phyloP scores from a whole-genome alignment of 495 filamentous ascomycete species.

The Penicillium turbatum region DNA sequence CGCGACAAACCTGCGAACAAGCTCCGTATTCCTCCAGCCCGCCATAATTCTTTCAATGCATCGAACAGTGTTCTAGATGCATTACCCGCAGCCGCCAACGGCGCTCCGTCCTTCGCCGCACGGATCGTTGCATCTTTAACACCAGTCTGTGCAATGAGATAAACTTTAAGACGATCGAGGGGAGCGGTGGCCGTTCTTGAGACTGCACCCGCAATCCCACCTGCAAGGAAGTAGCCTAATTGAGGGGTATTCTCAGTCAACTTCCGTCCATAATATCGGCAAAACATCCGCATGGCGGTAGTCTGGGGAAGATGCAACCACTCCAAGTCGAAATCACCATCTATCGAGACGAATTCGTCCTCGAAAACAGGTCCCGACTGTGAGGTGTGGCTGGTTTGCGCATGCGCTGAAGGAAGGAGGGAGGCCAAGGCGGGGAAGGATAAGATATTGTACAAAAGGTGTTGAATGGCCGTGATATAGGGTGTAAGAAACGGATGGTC shows the following conservation, averaged over 20 bases:
- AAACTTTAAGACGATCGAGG: constrained; percentile 94
- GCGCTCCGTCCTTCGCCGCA: constrained; percentile 68
- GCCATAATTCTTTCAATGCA: constrained; percentile 74
- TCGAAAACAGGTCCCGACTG: constrained; percentile 25
- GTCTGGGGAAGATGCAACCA: constrained; percentile 43
- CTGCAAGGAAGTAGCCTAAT: constrained; percentile 96
- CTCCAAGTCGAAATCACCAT: constrained; percentile 43
- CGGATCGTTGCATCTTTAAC: constrained; percentile 53
- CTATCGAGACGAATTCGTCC: constrained; percentile 29
- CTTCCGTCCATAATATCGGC: constrained; percentile 50
- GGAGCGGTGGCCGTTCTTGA: constrained; percentile 92
- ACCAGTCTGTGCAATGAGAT: constrained; percentile 87
- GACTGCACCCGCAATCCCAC: constrained; percentile 85
- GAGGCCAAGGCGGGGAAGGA: constrained; percentile 37
- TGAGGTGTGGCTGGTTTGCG: constrained; percentile 28
- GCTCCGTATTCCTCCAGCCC: constrained; percentile 80
- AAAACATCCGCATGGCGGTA: constrained; percentile 47
- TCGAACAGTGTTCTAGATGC: constrained; percentile 63
- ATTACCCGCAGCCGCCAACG: constrained; percentile 60
- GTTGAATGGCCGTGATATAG: constrained; percentile 35
- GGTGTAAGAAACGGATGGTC: constrained; percentile 63
- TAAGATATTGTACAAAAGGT: constrained; percentile 40
- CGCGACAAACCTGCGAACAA: constrained; percentile 80
- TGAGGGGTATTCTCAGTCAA: constrained; percentile 61
- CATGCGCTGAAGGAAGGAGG: constrained; percentile 39